Base-by-base conservation (phyloP, 2,329 filamentous ascomycete species). In the Exophiala spinifera region DNA sequence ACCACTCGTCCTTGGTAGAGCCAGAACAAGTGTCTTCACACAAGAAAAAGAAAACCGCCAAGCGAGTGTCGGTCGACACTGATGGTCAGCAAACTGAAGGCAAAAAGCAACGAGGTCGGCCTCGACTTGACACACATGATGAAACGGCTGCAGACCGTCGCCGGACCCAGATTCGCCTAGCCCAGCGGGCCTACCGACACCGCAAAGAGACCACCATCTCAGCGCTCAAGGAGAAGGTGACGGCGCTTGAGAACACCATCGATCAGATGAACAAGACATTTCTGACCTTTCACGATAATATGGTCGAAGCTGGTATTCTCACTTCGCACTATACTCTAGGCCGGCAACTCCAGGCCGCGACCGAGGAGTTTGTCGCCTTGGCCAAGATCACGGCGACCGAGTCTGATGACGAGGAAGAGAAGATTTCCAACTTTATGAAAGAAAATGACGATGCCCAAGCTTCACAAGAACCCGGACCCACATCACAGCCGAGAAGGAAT, bases 181-280 rank as follows among this genome's bases (percentile, higher is more conserved):
- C 91, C 1, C 91, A 95, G 69, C 47, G 90, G 61, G 89, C 89
- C 1, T 95, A 95, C 66, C 83, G 91, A 14, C 83, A 87, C 65
- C 85, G 91, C 48, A 95, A 95, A 71, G 91, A 95, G 66, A 86
- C 81, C 19, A 87, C 88, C 4, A 92, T 95, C 52, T 80, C 83
- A 23, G 83, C 82, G 1, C 77, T 95, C 10, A 86, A 90, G 66
- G 79, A 82, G 50, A 80, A 85, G 57, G 88, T 92, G 21, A 75
- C 84, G 50, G 78, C 82, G 20, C 79, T 95, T n/a, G 81, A 86
- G 55, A 77, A 79, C 13, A 82, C 80, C 19, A 86, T 91, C 56
- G 80, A 87, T 52, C 81, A 87, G 63, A 89, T 95, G 84, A 86
- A 82, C 70, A 83, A 79, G 48, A 80, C 83, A 0, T 91, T 95